Conservation (phyloP, 768 basidiomycete species). For the Collybia mongolica region DNA sequence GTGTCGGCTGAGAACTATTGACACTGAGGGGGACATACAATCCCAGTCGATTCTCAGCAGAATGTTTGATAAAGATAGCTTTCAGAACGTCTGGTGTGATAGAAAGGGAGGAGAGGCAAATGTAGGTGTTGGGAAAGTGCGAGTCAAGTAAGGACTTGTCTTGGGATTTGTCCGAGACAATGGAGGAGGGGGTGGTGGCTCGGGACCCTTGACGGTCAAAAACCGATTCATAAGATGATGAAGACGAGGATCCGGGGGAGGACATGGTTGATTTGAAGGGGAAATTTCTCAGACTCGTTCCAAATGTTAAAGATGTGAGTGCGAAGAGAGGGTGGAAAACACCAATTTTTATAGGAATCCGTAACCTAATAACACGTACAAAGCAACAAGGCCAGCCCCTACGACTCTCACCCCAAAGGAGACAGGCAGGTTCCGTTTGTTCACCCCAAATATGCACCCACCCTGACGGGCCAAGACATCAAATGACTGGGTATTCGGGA, state of each 20-base stretch:
- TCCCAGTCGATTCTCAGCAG: constrained; percentile 26
- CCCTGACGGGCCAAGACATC: constrained; percentile 1
- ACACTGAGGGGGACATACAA: constrained; percentile 7
- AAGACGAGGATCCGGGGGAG: constrained; percentile 31
- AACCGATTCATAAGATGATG: constrained; percentile 29
- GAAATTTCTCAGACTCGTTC: neutral
- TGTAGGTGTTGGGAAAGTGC: constrained; percentile 17
- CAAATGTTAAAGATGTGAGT: constrained; percentile 1
- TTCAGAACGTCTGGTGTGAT: constrained; percentile 21
- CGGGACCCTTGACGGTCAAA: constrained; percentile 31
- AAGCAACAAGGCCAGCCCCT: constrained; percentile 10
- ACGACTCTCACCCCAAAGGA: constrained; percentile 5
- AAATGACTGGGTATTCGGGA: constrained; percentile 6
- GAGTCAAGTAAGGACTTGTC: neutral
- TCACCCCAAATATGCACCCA: constrained; percentile 1
- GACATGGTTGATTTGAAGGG: constrained; percentile 6
- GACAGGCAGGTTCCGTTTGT: neutral
- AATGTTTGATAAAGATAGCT: constrained; percentile 31
- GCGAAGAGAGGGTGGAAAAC: constrained; percentile 3
- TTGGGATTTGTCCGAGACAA: constrained; percentile 15
- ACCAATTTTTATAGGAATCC: constrained; percentile 25
- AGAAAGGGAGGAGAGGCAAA: constrained; percentile 19
- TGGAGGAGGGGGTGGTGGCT: constrained; percentile 30
- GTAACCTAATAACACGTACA: constrained; percentile 21
- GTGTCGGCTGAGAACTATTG: neutral